Base-by-base conservation (phyloP, 2,329 filamentous ascomycete species). In the Sarocladium brachiariae region DNA sequence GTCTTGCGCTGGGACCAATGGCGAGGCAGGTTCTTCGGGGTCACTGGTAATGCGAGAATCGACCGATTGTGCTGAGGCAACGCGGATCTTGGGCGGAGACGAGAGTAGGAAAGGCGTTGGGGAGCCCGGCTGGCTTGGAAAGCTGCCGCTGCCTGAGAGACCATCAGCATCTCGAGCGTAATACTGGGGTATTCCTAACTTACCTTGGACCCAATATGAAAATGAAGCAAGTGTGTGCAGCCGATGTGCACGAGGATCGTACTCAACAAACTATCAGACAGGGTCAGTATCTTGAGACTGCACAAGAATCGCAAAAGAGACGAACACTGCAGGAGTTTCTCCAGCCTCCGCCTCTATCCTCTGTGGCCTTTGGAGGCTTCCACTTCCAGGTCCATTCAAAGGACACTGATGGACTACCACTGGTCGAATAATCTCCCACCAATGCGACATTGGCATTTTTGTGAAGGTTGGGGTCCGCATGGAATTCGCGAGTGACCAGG, bases 301-400 rank as follows among this genome's bases (percentile, higher is more conserved):
- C 27, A 46, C 9, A 18, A 49, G 31, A 8, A 35, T 39, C 24
- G n/a, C n/a, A n/a, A 37, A 16, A 33, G 2, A 37, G 45, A 70
- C 79, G 55, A 74, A 89, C 86, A 65, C 89, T 96, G 75, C 93
- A 97, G 59, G 86, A 87, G 63, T 95, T 97, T 63, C 89, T 87
- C 92, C 93, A 99, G 39, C 93, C 93, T 52, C 90, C 89, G 25
- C 87, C 88, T 60, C 81, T 82, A 64, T 96, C 91, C 63, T 96
- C 91, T 14, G 73, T 70, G 13, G 72, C 62, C 73, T 89, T 95
- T 33, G 93, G 93, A 8, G 93, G 89, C 63, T 87, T 89, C 90
- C 92, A 99, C 73, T 86, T 93, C 93, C 93, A 99, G 7, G 86
- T 84, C 90, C 92, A 99, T 56, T 92, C 86, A 63, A 96, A 96